Evolutionary conservation across 2,329 filamentous ascomycete species (phyloP), one percentile per base, ranked within the genome.

Genomic region (Penicillium sp.): DNA sequence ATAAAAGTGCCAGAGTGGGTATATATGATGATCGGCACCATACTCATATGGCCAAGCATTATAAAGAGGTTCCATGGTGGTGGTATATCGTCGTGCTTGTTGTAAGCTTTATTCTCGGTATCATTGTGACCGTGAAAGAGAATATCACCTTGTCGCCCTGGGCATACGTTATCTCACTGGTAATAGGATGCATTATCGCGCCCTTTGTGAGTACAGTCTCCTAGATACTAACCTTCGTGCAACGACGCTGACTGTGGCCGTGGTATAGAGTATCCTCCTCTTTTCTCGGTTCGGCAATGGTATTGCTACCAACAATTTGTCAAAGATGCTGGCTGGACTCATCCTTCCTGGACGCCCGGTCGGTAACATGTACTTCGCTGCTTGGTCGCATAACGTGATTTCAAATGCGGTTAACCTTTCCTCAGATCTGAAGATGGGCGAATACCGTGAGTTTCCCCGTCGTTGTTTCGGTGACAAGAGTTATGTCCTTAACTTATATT

Each of bases 341-440:
- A 70, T 82, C 57, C 62, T 84, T 2, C 82, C 82, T 2, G 79
- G 76, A 2, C 77, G 78, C 1, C 82, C 82, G 0, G 63, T 84
- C 5, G 82, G 81, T 2, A 84, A 84, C 68, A 82, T 84, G 80
- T 84, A 84, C 67, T 84, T 84, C 65, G 80, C 82, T 8, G 79
- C 79, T 12, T 85, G 82, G 82, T 85, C 82, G 1, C 83, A 86
- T 69, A 83, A 80, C 38, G 80, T 85, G 49, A 84, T 86, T 49
- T 13, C 56, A 2, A 82, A 82, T 50, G 72, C 77, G 0, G 79
- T 85, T 45, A 80, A 73, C 54, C 71, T 86, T 7, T 81, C 75
- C 38, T 80, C 77, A 47, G 82, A 84, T 60, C 67, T 86, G 25
- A 86, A 86, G 71, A 78, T 85, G 76, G 84, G 83, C 21, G 81